Base-by-base conservation (phyloP, 2,329 filamentous ascomycete genomes). In the Didymella arachidicola region DNA sequence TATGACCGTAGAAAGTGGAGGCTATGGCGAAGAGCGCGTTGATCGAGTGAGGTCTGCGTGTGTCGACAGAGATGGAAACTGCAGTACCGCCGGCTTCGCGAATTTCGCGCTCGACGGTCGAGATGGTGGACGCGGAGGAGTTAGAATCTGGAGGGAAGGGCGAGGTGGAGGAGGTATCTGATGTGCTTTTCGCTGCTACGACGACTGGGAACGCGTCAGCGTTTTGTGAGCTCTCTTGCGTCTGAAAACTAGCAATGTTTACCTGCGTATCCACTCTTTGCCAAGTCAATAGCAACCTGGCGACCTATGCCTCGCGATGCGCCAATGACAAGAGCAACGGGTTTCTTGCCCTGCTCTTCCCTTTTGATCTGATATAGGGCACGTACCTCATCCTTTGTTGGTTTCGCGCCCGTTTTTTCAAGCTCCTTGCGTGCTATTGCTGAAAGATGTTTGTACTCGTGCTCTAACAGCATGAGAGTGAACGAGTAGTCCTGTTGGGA, bases 231-330 rank as follows among this genome's bases (percentile, higher is more conserved):
- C 19, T 25, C 18, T 1, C 26, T 19, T 26, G 3, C 5, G 8
- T 29, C 48, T 36, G 49, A 19, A 26, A 16, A 22, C 3, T n/a
- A 29, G 8, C 12, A 16, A 63, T 3, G 18, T 68, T 46, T 78
- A 91, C 91, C 89, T 53, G 83, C 80, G 72, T 93, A 94, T 36
- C 86, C 88, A 63, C 87, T 83, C 66, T 80, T 86, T 7, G 91
- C 89, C 3, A 96, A 81, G 71, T 92, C 89, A 67, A 96, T 84
- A 55, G 92, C 91, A 38, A 95, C 82, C 74, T 95, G 91, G 39
- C 91, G 82, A 44, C 92, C 92, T 63, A 96, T 94, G 36, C 92
- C 92, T 61, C 92, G 81, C 0, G 90, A 93, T 2, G 89, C 90
- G 38, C 91, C 91, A 19, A 93, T 83, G 4, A 94, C 81, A 19